Conservation (phyloP, 345 rosid species). For the Ailanthus altissimus region DNA sequence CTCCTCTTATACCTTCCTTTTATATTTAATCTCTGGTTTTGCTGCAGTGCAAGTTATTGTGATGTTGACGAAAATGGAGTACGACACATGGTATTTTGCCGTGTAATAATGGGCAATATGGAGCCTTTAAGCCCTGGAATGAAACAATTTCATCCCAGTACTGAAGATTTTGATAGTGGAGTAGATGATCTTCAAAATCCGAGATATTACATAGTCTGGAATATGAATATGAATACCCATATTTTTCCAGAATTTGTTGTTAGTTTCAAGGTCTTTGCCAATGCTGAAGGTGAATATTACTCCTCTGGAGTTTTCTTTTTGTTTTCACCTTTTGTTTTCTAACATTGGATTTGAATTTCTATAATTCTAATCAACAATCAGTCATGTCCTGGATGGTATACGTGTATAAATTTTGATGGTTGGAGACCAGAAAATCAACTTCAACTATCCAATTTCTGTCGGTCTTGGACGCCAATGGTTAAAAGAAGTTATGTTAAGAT, state of each 20-base stretch:
- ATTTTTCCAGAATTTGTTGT: slow-evolving; percentile 83
- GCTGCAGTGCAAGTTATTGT: slow-evolving; percentile 72
- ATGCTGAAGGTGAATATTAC: slow-evolving; percentile 67
- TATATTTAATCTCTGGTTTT: slow-evolving; percentile 25
- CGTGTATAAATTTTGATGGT: slow-evolving; percentile 27
- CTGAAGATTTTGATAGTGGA: slow-evolving; percentile 73
- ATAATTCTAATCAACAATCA: slow-evolving; percentile 19
- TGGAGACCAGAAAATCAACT: slow-evolving; percentile 26
- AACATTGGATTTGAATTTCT: slow-evolving; percentile 12
- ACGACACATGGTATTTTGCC: slow-evolving; percentile 66
- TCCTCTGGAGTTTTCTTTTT: slow-evolving; percentile 11
- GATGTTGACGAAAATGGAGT: slow-evolving; percentile 90
- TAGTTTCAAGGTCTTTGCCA: slow-evolving; percentile 75
- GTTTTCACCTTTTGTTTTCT: not conserved
- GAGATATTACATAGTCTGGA: slow-evolving; percentile 64
- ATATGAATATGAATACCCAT: slow-evolving; percentile 82
- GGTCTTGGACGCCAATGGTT: slow-evolving; percentile 28
- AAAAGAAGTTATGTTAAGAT: slow-evolving; percentile 31
- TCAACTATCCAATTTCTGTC: slow-evolving; percentile 28
- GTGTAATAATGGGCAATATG: slow-evolving; percentile 87
- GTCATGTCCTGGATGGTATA: slow-evolving; percentile 27
- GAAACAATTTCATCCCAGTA: slow-evolving; percentile 60
- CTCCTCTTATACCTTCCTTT: slow-evolving; percentile 3
- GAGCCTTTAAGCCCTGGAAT: slow-evolving; percentile 66
- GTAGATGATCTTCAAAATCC: slow-evolving; percentile 78